Evolutionary conservation across 1,284 basidiomycete species (phyloP).

Genomic region (Boletus semigastroideus): DNA sequence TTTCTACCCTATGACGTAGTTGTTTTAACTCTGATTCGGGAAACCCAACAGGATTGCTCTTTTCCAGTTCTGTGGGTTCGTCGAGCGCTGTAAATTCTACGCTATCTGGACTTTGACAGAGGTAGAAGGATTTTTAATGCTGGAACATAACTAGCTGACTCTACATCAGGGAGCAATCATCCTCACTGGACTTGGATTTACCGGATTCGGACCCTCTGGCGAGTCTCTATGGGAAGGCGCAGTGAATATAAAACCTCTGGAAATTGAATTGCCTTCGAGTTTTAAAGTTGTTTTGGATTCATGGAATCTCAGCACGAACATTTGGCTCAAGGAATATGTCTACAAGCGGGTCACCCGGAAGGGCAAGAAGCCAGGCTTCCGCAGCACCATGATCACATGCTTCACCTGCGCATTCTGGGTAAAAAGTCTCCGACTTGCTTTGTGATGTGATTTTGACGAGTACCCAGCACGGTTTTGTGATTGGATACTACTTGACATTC

Average conservation of each 20-base stretch:
- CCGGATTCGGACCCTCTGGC: slow-evolving; percentile 69
- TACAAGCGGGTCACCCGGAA: slow-evolving; percentile 95
- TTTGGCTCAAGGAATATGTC: slow-evolving; percentile 95
- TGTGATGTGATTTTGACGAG: slow-evolving; percentile 1
- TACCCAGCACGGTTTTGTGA: slow-evolving; percentile 77
- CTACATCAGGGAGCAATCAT: slow-evolving; percentile 79
- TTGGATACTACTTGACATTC: slow-evolving; percentile 89
- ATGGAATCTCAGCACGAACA: slow-evolving; percentile 93
- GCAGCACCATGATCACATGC: slow-evolving; percentile 83
- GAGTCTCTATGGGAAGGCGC: slow-evolving; percentile 84
- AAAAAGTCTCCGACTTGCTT: slow-evolving; percentile 29
- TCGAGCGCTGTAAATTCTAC: slow-evolving; percentile 87
- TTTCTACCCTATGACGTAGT: slow-evolving; percentile 26
- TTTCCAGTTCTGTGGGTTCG: slow-evolving; percentile 76
- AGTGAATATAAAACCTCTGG: slow-evolving; percentile 79
- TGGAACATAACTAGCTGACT: slow-evolving; percentile 3
- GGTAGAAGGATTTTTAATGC: slow-evolving; percentile 39
- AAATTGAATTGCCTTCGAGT: slow-evolving; percentile 88
- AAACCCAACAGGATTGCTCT: slow-evolving; percentile 52
- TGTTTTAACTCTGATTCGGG: neutral
- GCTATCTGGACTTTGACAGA: slow-evolving; percentile 89
- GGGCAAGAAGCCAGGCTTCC: slow-evolving; percentile 86
- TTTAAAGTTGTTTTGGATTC: slow-evolving; percentile 89
- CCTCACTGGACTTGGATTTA: slow-evolving; percentile 92
- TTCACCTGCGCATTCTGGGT: slow-evolving; percentile 98